A percentile compares a stretch with the other conserved stretches of the same genome.
phyloP scores from a whole-genome alignment of 768 basidiomycete genomes.

The Pholiota conissans region DNA sequence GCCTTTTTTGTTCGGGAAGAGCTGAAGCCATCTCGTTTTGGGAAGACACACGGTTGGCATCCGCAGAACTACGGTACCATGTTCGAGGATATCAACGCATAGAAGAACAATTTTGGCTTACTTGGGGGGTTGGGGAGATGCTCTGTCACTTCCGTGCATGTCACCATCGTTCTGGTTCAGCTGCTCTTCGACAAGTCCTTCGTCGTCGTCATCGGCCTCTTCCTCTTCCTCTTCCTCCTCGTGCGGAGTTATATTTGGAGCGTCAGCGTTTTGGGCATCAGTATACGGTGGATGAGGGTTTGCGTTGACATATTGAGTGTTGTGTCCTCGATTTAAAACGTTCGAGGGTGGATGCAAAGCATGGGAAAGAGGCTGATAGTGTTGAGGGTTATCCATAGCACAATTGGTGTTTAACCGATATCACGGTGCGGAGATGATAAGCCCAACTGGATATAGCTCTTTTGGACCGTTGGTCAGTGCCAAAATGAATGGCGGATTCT shows the following conservation, averaged over 20 bases:
- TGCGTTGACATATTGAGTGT: slow-evolving; percentile 22
- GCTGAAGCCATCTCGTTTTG: slow-evolving; percentile 30
- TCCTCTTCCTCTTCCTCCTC: slow-evolving; percentile 44
- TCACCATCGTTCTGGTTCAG: slow-evolving; percentile 49
- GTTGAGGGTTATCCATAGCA: slow-evolving; percentile 69
- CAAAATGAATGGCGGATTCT: neutral
- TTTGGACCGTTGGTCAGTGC: neutral
- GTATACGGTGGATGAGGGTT: slow-evolving; percentile 19
- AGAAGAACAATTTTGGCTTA: slow-evolving; percentile 8
- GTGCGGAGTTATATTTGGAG: slow-evolving; percentile 1
- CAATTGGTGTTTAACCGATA: slow-evolving; percentile 3
- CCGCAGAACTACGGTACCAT: slow-evolving; percentile 23
- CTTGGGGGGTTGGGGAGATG: slow-evolving; percentile 37
- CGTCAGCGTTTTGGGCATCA: slow-evolving; percentile 25
- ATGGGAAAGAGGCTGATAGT: slow-evolving; percentile 80
- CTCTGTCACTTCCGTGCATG: slow-evolving; percentile 35
- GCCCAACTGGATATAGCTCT: neutral
- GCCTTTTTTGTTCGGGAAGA: slow-evolving; percentile 57
- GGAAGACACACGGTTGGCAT: slow-evolving; percentile 18
- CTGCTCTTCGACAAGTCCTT: slow-evolving; percentile 71
- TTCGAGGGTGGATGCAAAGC: slow-evolving; percentile 63
- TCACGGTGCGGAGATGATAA: neutral
- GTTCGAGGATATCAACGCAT: neutral
- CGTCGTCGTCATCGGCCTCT: slow-evolving; percentile 74
- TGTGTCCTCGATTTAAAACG: slow-evolving; percentile 19